Percentiles rank a stretch among this genome's conserved stretches.
Evolutionary conservation across 495 filamentous ascomycete species (phyloP).

Genomic region (Penicillium angulare): DNA sequence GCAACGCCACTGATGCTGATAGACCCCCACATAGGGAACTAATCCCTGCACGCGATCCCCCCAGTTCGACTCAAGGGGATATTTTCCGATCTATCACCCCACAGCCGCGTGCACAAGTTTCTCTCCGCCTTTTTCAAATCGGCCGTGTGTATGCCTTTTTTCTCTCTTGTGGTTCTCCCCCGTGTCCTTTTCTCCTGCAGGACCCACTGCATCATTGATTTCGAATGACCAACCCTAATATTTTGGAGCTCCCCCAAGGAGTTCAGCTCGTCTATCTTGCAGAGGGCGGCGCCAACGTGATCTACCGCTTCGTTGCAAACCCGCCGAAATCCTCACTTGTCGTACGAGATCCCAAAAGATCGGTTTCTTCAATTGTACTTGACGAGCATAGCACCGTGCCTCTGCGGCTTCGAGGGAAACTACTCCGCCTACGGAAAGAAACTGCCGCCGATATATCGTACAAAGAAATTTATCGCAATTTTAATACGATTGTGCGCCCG

Average conservation of each 20-base stretch:
- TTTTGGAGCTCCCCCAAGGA: constrained; percentile 40
- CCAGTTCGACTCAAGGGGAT: not conserved
- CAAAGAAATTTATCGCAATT: constrained; percentile 55
- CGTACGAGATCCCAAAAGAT: constrained; percentile 7
- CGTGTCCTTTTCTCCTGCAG: not conserved
- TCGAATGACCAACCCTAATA: constrained; percentile 40
- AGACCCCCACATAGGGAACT: constrained; percentile 11
- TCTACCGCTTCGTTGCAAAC: constrained; percentile 56
- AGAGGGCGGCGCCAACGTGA: constrained; percentile 71
- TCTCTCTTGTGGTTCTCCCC: not conserved
- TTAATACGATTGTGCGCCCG: constrained; percentile 54
- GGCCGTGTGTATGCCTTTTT: not conserved
- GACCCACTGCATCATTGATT: constrained; percentile 1
- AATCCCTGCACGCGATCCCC: constrained; percentile 31
- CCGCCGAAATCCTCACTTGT: constrained; percentile 16
- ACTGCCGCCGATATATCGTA: constrained; percentile 53
- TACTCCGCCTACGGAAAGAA: constrained; percentile 67
- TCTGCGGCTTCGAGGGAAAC: constrained; percentile 40
- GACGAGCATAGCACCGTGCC: constrained; percentile 21
- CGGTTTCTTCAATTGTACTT: not conserved
- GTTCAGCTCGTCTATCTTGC: constrained; percentile 52
- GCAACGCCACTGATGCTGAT: constrained; percentile 30
- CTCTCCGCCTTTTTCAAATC: not conserved
- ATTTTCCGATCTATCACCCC: not conserved
- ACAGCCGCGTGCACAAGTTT: not conserved